A percentile compares a stretch with the other conserved stretches of the same genome.
phyloP scores from a whole-genome alignment of 2,329 filamentous ascomycete genomes.

The Colletotrichum sp. region DNA sequence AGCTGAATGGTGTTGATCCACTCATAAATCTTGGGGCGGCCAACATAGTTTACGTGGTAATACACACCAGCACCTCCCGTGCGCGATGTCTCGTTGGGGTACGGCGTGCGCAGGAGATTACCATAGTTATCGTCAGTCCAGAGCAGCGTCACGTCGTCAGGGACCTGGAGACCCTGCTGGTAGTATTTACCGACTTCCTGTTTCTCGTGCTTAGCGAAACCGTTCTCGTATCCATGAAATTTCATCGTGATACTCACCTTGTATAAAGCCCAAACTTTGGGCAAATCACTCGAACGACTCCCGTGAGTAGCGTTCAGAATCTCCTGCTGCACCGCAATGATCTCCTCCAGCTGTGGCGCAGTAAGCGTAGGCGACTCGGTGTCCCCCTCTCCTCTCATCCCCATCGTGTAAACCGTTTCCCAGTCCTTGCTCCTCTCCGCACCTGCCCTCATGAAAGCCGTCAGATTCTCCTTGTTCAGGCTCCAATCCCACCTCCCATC shows the following conservation, averaged over 20 bases:
- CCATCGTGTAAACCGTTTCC: constrained; percentile 56
- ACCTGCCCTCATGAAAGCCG: constrained; percentile 57
- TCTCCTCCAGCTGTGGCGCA: constrained; percentile 24
- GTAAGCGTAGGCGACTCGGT: constrained; percentile 41
- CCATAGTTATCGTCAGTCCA: constrained; percentile 71
- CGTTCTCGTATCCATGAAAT: not conserved
- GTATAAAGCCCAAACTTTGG: constrained; percentile 64
- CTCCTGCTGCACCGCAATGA: constrained; percentile 42
- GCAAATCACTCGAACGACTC: constrained; percentile 37
- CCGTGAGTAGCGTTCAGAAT: constrained; percentile 22
- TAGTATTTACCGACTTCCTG: constrained; percentile 59
- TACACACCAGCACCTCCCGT: constrained; percentile 64
- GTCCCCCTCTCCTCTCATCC: constrained; percentile 61
- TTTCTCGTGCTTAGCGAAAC: not conserved
- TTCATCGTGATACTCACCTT: constrained; percentile 34
- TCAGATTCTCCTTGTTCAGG: constrained; percentile 56
- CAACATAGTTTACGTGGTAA: constrained; percentile 61
- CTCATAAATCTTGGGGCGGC: constrained; percentile 63
- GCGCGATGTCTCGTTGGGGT: constrained; percentile 56
- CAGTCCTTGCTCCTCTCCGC: constrained; percentile 54
- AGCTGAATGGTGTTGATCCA: constrained; percentile 72
- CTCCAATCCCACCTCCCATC: constrained; percentile 58
- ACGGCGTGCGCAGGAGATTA: constrained; percentile 62
- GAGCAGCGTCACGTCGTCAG: constrained; percentile 65
- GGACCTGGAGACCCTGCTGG: constrained; percentile 61